These are phyloP conservation scores for Cavenderia fasciculata DNA, from an alignment of 78 protist genomes.

Conservation along the genomic window DNA sequence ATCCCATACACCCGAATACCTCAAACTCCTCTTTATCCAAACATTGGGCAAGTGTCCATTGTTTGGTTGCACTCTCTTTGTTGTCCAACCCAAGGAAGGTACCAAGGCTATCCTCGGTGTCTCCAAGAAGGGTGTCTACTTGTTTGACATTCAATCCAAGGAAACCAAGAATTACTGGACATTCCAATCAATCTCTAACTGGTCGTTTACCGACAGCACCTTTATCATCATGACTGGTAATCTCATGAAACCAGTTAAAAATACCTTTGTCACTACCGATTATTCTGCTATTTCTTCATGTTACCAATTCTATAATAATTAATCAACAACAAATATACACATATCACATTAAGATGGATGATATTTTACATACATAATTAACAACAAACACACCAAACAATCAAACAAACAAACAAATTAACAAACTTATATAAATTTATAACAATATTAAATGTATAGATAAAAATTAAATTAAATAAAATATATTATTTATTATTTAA, in stretches of 20 bases:
- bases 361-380: too few relatives aligned
- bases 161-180: slow-evolving; percentile 60
- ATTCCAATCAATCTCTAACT: slow-evolving; percentile 58
- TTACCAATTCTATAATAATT: slow-evolving; percentile 51
- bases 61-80: slow-evolving; percentile 64
- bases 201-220: slow-evolving; percentile 39
- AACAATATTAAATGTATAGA: too few relatives aligned
- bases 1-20: slow-evolving; percentile 44
- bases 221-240: slow-evolving; percentile 70
- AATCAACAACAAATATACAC: slow-evolving; percentile 1
- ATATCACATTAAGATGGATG: too few relatives aligned
- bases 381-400: too few relatives aligned
- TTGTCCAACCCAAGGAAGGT: slow-evolving; percentile 44
- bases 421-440: too few relatives aligned
- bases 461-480: too few relatives aligned
- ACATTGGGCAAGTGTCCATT: slow-evolving; percentile 27
- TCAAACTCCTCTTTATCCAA: slow-evolving; percentile 53
- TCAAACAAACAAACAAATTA: too few relatives aligned
- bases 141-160: slow-evolving; percentile 48
- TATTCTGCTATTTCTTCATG: slow-evolving; percentile 39
- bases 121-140: slow-evolving; percentile 33
- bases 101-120: slow-evolving; percentile 60
- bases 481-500: too few relatives aligned
- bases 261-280: slow-evolving; percentile 45
- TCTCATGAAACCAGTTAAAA: slow-evolving; percentile 63